Evolutionary conservation across 306 rosid species (phyloP), one percentile per base, ranked within the genome.

Genomic region (Pachyrhizus erosus): DNA sequence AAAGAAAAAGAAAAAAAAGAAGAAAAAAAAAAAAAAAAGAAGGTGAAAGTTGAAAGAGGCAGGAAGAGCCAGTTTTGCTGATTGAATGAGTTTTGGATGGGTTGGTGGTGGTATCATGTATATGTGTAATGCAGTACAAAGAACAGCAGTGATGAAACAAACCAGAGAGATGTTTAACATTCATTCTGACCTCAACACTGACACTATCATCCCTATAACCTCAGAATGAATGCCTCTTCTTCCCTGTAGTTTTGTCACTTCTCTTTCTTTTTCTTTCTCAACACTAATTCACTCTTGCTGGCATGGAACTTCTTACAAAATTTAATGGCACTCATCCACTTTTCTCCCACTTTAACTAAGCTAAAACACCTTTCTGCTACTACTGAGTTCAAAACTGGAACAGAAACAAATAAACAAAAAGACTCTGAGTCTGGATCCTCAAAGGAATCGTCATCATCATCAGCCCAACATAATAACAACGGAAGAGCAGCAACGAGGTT

Each of bases 381-480:
- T n/a, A n/a, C n/a, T n/a, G n/a, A n/a, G n/a, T n/a, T n/a, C n/a
- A n/a, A n/a, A n/a, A n/a, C n/a, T n/a, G n/a, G n/a, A n/a, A 37
- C 24, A 18, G 4, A 14, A 27, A 37, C 9, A 37, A 34, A 5
- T n/a, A n/a, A 49, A 0, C 21, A 49, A n/a, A 18, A 75, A 76
- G 57, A 33, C 43, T 26, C 86, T 86, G 89, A 90, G 26, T 82
- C 97, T 93, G 96, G 98, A 94, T 94, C 90, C 97, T 85, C 94
- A 74, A 83, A 65, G 78, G 64, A 87, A 86, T 74, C 86, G 72
- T 68, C 85, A 29, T 48, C 88, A 4, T 0, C 33, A n/a, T 5
- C 82, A 14, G 13, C 55, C 82, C 18, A 57, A 10, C 31, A n/a
- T n/a, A 57, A 0, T 17, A 26, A 26, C 57, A n/a, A 51, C 57